Conservation (phyloP, 169 alveolate genomes). For the Plasmodium gallinaceum region DNA sequence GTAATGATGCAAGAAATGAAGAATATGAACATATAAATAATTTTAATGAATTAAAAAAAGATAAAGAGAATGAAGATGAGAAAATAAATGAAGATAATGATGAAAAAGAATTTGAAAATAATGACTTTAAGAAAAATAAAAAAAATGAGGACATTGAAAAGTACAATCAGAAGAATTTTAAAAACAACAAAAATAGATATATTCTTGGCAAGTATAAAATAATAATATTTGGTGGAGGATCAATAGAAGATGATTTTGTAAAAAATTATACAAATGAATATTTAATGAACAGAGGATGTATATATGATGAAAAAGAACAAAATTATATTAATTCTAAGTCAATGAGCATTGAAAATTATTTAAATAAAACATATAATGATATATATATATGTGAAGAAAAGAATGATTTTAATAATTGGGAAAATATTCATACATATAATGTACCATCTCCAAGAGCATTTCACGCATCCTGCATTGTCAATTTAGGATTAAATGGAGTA, state of each 20-base stretch:
- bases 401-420: constrained; percentile 25
- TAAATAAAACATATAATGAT: constrained; percentile 67
- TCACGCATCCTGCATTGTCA: constrained; percentile 72
- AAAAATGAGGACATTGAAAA: background rate
- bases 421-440: constrained; percentile 40
- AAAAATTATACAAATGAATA: constrained; percentile 39
- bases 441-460: constrained; percentile 73
- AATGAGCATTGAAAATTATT: constrained; percentile 42
- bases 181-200: background rate
- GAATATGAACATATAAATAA: constrained; percentile 10
- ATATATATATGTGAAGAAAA: constrained; percentile 72
- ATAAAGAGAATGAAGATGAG: constrained; percentile 2
- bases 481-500: constrained; percentile 54
- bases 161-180: background rate
- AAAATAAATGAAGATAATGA: background rate
- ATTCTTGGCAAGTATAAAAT: constrained; percentile 40
- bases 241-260: constrained; percentile 42
- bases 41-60: background rate
- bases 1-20: constrained; percentile 11
- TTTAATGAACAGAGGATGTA: constrained; percentile 7
- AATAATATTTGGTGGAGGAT: constrained; percentile 68
- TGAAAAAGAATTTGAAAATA: background rate
- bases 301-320: background rate
- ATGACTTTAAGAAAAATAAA: background rate
- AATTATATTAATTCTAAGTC: background rate